Percentiles rank a stretch among this genome's conserved stretches.
Conservation (phyloP, 139 green algal species). For the Volvox africanus region DNA sequence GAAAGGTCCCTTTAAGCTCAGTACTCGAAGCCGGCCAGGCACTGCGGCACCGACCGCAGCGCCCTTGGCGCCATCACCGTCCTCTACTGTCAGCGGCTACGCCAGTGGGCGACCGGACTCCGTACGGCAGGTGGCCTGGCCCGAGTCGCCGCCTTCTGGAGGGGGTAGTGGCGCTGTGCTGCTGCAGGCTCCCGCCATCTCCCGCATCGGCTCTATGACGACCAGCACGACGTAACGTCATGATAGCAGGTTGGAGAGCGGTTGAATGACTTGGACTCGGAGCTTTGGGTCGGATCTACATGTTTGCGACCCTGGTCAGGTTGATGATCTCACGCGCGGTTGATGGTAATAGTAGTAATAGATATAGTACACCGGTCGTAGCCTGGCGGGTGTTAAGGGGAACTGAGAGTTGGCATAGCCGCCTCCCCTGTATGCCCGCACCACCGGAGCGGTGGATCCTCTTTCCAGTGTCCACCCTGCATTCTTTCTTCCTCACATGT, state of each 20-base stretch:
- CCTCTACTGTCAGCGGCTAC: not conserved
- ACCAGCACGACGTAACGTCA: not conserved
- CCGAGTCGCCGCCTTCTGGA: not conserved
- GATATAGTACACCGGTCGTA: no score
- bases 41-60: not conserved
- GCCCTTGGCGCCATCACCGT: not conserved
- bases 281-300: no score
- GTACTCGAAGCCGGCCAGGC: not conserved
- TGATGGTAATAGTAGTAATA: no score
- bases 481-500: no score
- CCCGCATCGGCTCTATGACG: not conserved
- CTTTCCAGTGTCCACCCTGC: no score
- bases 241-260: not conserved
- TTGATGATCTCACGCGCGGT: no score
- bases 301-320: no score
- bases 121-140: not conserved
- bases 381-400: no score
- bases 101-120: not conserved
- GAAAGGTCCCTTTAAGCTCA: not conserved
- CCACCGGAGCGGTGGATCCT: no score
- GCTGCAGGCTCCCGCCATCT: not conserved
- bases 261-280: no score
- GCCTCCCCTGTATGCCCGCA: no score
- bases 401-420: no score
- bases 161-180: not conserved